Conservation (phyloP, 108 stramenopile species). For the Epithemia pelagica region DNA sequence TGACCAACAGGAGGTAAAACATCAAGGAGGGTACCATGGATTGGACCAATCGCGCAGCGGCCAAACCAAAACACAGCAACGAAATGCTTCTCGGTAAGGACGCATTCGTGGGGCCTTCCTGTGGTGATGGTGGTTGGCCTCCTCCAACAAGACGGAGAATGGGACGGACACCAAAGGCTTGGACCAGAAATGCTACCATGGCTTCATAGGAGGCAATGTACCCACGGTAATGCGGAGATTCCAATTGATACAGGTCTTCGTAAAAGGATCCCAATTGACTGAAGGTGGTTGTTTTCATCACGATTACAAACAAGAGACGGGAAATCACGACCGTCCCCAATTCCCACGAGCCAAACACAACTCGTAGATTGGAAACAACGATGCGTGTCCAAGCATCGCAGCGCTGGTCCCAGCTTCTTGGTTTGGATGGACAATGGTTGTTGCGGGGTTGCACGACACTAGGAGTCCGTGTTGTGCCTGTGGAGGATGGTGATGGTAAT, state of each 20-base stretch:
- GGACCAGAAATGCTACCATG: constrained; percentile 44
- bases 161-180: constrained; percentile 43
- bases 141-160: constrained; percentile 39
- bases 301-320: constrained; percentile 45
- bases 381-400: neutral
- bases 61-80: constrained; percentile 35
- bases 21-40: constrained; percentile 22
- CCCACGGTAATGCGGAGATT: constrained; percentile 51
- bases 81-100: constrained; percentile 28
- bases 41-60: constrained; percentile 41
- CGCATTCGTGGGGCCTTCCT: neutral
- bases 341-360: constrained; percentile 39
- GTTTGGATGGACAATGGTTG: neutral
- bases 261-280: constrained; percentile 62
- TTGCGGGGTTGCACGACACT: neutral
- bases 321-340: constrained; percentile 52
- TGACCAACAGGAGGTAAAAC: constrained; percentile 29
- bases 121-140: too few species aligned
- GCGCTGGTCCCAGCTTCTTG: neutral
- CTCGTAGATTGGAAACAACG: constrained; percentile 19
- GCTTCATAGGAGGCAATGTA: constrained; percentile 65
- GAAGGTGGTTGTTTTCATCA: constrained; percentile 54
- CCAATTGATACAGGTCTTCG: constrained; percentile 70
- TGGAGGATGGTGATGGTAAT: constrained; percentile 8
- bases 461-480: neutral